A percentile compares a stretch with the other conserved stretches of the same genome.
phyloP scores from a whole-genome alignment of 805 yeast genomes.

The Candida loeiensis region DNA sequence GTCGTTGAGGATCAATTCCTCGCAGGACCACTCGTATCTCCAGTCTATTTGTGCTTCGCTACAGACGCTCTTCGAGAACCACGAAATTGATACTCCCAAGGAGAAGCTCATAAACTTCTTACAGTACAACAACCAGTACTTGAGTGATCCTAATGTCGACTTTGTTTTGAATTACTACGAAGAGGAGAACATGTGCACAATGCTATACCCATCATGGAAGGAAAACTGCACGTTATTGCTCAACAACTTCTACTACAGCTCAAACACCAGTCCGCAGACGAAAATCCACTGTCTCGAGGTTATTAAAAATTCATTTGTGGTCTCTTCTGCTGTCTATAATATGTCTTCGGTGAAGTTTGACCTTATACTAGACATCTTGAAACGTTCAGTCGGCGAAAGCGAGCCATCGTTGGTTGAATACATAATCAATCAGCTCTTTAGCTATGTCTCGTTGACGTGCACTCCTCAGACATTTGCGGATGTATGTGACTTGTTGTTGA shows the following conservation, averaged over 20 bases:
- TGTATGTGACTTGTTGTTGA: neutral
- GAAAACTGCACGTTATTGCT: conserved; percentile 43
- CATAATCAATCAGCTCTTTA: conserved; percentile 24
- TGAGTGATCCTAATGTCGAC: conserved; percentile 36
- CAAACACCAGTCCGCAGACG: conserved; percentile 17
- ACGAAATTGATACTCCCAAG: conserved; percentile 40
- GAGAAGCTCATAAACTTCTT: conserved; percentile 42
- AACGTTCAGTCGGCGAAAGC: conserved; percentile 23
- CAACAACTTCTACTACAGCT: conserved; percentile 39
- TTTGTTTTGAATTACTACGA: conserved; percentile 48
- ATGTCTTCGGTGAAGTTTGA: conserved; percentile 26
- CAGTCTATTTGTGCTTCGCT: conserved; percentile 34
- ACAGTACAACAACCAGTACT: conserved; percentile 30
- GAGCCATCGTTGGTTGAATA: conserved; percentile 31
- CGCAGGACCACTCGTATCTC: conserved; percentile 30
- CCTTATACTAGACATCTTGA: conserved; percentile 30
- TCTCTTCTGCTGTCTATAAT: conserved; percentile 28
- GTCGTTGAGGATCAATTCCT: conserved; percentile 20
- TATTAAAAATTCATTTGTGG: conserved; percentile 34
- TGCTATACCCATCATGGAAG: conserved; percentile 50
- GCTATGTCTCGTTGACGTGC: conserved; percentile 18
- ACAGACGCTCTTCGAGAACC: conserved; percentile 26
- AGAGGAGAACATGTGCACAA: conserved; percentile 51
- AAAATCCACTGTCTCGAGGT: conserved; percentile 31
- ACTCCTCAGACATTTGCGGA: conserved; percentile 7